Conservation (phyloP, 345 rosid genomes). For the Trapa bicornis region DNA sequence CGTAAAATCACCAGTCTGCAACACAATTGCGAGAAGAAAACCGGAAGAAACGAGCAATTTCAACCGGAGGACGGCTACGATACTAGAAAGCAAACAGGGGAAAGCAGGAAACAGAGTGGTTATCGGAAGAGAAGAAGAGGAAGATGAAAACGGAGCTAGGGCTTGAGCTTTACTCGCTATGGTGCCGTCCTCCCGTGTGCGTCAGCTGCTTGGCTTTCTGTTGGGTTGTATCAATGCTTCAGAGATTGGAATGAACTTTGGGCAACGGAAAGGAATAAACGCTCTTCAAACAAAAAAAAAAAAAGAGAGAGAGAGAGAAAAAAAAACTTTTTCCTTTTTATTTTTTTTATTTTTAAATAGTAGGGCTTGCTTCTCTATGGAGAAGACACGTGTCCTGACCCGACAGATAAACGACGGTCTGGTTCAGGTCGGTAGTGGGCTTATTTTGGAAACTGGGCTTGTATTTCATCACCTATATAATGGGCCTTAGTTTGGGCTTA, state of each 20-base stretch:
- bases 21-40: neutral
- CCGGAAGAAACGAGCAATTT: neutral
- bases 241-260: neutral
- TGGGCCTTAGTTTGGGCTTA: too few relatives aligned
- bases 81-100: neutral
- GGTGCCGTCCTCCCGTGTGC: neutral
- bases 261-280: neutral
- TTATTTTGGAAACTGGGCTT: neutral
- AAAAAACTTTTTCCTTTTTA: too few relatives aligned
- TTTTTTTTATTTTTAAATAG: neutral
- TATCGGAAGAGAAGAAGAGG: neutral
- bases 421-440: conserved; percentile 13
- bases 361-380: neutral
- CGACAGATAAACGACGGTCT: conserved; percentile 14
- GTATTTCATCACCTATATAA: too few relatives aligned
- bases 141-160: neutral
- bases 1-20: neutral
- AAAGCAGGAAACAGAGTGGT: neutral
- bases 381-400: conserved; percentile 7
- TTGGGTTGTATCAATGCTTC: neutral
- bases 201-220: neutral
- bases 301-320: too few relatives aligned
- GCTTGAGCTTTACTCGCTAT: conserved; percentile 4
- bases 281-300: too few relatives aligned
- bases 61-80: neutral